Percentiles rank a stretch among this genome's conserved stretches.
phyloP scores from a whole-genome alignment of 2,329 filamentous ascomycete genomes.

The Fusarium caatingaense region DNA sequence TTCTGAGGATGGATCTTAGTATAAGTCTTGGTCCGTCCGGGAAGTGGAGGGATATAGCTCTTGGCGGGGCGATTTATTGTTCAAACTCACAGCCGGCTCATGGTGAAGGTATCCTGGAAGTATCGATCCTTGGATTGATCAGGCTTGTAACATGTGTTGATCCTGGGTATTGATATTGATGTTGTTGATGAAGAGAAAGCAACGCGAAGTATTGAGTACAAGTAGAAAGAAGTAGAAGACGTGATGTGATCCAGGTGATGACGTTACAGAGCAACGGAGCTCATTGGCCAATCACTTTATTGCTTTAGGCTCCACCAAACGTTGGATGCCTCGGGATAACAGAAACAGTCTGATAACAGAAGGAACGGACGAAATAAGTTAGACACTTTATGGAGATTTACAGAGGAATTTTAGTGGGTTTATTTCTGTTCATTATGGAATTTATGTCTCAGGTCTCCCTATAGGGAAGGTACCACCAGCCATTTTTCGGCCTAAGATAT shows the following conservation, averaged over 20 bases:
- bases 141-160: slow-evolving; percentile 11
- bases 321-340: slow-evolving; percentile 4
- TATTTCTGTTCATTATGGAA: background rate
- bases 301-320: background rate
- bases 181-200: slow-evolving; percentile 17
- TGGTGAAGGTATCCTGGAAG: slow-evolving; percentile 24
- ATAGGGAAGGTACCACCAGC: background rate
- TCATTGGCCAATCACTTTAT: slow-evolving; percentile 33
- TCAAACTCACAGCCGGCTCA: slow-evolving; percentile 43
- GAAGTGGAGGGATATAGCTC: slow-evolving; percentile 17
- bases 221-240: slow-evolving; percentile 16
- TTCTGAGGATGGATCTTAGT: slow-evolving; percentile 16
- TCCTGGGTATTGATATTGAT: slow-evolving; percentile 5
- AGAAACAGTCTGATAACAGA: background rate
- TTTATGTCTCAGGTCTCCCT: background rate
- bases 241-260: slow-evolving; percentile 42
- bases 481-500: background rate
- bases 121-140: slow-evolving; percentile 16
- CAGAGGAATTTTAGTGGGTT: background rate
- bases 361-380: background rate
- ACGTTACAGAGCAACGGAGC: slow-evolving; percentile 33
- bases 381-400: background rate
- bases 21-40: slow-evolving; percentile 18
- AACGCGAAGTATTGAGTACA: slow-evolving; percentile 2
- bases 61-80: background rate